phyloP scores from a whole-genome alignment of 2,329 filamentous ascomycete species.

The Conoideocrella luteorostrata region DNA sequence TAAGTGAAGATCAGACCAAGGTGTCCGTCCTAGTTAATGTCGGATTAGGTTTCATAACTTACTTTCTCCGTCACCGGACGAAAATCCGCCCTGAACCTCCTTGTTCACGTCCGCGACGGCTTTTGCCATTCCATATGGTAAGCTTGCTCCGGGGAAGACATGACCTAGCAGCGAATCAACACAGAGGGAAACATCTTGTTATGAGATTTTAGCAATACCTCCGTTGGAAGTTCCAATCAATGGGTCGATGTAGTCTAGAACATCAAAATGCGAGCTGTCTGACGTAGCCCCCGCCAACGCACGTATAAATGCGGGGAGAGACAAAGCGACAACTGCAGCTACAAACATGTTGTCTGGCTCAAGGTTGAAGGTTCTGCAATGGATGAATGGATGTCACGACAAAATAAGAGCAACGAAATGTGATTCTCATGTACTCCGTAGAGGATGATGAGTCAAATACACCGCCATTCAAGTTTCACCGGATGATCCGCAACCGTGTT shows the following conservation, averaged over 20 bases:
- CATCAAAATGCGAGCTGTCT: constrained; percentile 8
- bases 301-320: background rate
- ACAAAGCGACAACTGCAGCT: no score
- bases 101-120: constrained; percentile 19
- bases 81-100: constrained; percentile 21
- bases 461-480: no score
- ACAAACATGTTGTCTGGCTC: no score
- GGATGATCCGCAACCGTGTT: no score
- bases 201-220: constrained; percentile 9
- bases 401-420: no score
- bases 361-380: no score
- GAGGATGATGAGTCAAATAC: no score
- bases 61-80: constrained; percentile 19
- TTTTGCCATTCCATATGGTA: constrained; percentile 25
- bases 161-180: constrained; percentile 12
- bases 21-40: background rate
- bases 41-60: background rate
- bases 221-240: constrained; percentile 22
- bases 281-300: background rate
- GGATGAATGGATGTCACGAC: no score
- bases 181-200: background rate
- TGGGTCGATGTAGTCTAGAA: constrained; percentile 18
- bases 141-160: constrained; percentile 22
- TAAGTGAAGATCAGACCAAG: constrained; percentile 6
- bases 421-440: no score